Evolutionary conservation across 164 flowering plant species (phyloP).

Genomic region (Vitis rupestris): DNA sequence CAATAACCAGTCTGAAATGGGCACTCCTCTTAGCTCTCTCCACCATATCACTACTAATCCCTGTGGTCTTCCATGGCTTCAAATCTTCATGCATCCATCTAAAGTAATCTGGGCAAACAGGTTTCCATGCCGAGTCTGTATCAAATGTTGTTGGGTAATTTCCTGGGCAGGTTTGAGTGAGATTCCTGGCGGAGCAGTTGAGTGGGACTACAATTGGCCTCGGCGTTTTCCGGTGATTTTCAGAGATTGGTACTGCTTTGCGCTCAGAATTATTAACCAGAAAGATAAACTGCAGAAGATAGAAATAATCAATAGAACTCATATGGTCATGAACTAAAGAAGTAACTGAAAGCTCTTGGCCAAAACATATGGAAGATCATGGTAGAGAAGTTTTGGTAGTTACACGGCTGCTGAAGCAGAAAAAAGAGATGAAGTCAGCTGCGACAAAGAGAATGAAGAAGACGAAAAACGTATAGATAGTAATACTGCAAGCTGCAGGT

Average conservation of each 20-base stretch:
- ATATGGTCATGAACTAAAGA: no score
- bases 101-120: constrained; percentile 21
- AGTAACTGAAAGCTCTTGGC: no score
- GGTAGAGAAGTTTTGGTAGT: no score
- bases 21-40: constrained; percentile 20
- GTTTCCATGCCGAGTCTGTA: neutral
- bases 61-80: constrained; percentile 15
- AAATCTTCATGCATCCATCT: constrained; percentile 30
- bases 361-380: no score
- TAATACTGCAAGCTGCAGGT: no score
- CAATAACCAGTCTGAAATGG: constrained; percentile 18
- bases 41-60: constrained; percentile 25
- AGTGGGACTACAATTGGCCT: constrained; percentile 12
- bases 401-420: no score
- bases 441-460: no score
- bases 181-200: constrained; percentile 10
- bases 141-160: constrained; percentile 16
- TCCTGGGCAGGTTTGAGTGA: constrained; percentile 18
- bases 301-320: neutral
- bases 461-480: no score
- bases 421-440: no score
- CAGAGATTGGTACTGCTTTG: neutral
- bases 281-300: neutral
- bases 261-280: neutral
- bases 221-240: neutral